Conservation (phyloP, 2,329 filamentous ascomycete genomes). For the Amphichorda felina region DNA sequence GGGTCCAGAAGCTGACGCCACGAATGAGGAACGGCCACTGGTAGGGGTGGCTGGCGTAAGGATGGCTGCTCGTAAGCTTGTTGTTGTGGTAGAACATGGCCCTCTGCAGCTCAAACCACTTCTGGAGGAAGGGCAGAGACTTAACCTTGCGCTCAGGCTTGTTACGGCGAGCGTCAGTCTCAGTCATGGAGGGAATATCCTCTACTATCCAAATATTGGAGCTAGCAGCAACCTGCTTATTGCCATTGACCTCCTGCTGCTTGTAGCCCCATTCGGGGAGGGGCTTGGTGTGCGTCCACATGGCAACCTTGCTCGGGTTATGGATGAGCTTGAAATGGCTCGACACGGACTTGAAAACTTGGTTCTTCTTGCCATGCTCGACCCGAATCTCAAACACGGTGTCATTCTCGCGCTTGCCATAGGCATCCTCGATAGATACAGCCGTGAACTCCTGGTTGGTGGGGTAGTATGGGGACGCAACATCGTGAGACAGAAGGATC, state of each 20-base stretch:
- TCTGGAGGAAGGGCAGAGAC: conserved; percentile 74
- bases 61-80: conserved; percentile 91
- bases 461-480: conserved; percentile 89
- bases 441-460: conserved; percentile 99
- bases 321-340: conserved; percentile 95
- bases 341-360: conserved; percentile 82
- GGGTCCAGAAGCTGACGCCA: conserved; percentile 98
- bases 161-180: conserved; percentile 59
- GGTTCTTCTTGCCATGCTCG: conserved; percentile 68
- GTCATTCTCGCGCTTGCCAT: conserved; percentile 67
- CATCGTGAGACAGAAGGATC: conserved; percentile 84
- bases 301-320: conserved; percentile 87
- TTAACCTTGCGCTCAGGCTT: conserved; percentile 74
- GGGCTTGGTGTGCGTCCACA: conserved; percentile 95
- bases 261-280: conserved; percentile 97
- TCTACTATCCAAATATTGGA: conserved; percentile 95
- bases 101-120: conserved; percentile 92
- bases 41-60: conserved; percentile 88
- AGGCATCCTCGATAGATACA: conserved; percentile 58
- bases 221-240: conserved; percentile 83
- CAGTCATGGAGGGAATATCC: conserved; percentile 69
- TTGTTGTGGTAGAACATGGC: conserved; percentile 99
- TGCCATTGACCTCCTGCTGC: conserved; percentile 98
- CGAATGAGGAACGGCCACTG: conserved; percentile 97
- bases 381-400: conserved; percentile 89